Conservation (phyloP, 768 basidiomycete species). For the Termitomyces sp. region DNA sequence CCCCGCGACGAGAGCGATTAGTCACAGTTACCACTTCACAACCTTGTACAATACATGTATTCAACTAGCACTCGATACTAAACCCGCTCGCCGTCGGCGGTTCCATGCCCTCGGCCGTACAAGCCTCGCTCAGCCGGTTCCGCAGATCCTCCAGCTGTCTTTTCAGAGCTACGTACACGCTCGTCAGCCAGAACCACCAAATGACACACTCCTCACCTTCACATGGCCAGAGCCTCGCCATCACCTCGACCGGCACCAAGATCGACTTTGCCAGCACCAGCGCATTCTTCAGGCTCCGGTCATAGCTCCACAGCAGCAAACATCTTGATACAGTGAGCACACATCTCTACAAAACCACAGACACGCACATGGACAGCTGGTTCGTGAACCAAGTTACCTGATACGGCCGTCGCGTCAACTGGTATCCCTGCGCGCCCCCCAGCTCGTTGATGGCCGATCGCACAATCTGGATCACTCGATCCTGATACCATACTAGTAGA, state of each 20-base stretch:
- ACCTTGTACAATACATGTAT: too few relatives aligned
- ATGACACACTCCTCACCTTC: conserved; percentile 25
- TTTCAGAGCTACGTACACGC: conserved; percentile 33
- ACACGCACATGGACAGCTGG: conserved; percentile 55
- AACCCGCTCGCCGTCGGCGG: conserved; percentile 34
- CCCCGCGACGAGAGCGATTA: not conserved
- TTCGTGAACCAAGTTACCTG: conserved; percentile 68
- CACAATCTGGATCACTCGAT: conserved; percentile 57
- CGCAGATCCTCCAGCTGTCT: conserved; percentile 43
- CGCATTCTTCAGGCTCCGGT: conserved; percentile 50
- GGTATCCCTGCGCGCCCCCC: conserved; percentile 42
- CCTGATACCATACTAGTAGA: conserved; percentile 58
- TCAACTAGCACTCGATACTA: conserved; percentile 16
- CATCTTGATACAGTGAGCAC: conserved; percentile 34
- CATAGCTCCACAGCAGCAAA: conserved; percentile 60
- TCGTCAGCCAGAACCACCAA: not conserved
- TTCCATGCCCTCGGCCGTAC: conserved; percentile 33
- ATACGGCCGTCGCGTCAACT: conserved; percentile 64
- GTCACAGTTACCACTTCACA: not conserved
- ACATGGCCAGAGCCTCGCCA: conserved; percentile 69
- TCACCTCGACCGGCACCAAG: conserved; percentile 55
- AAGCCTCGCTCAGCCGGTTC: conserved; percentile 43
- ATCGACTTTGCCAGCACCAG: conserved; percentile 64
- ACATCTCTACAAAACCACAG: not conserved
- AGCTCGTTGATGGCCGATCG: conserved; percentile 49